Evolutionary conservation across 495 filamentous ascomycete genomes (phyloP).

Genomic region (Neurospora sp.): DNA sequence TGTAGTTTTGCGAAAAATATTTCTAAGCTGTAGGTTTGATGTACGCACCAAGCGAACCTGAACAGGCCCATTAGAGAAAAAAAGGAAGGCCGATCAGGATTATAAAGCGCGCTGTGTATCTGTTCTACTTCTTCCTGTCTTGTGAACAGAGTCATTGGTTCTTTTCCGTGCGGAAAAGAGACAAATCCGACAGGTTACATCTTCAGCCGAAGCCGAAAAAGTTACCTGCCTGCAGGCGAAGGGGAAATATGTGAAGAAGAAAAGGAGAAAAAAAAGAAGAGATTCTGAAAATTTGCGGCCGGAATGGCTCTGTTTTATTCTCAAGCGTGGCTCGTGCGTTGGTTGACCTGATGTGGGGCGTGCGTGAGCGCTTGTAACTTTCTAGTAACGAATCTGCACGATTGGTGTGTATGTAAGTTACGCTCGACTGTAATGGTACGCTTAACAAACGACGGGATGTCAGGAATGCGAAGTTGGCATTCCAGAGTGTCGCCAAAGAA

Average conservation of each 20-base stretch:
- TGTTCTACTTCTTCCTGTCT: constrained; percentile 24
- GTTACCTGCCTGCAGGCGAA: constrained; percentile 16
- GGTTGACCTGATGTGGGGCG: background rate
- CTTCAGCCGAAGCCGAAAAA: background rate
- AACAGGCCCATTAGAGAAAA: constrained; percentile 9
- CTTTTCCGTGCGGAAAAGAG: constrained; percentile 2
- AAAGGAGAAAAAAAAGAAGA: constrained; percentile 10
- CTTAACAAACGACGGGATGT: background rate
- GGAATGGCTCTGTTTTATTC: background rate
- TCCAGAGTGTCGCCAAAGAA: background rate
- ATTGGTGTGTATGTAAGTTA: background rate
- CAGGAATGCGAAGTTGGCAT: background rate
- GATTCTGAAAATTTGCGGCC: background rate
- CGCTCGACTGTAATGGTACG: background rate
- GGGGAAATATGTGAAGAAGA: constrained; percentile 25
- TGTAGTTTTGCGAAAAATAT: background rate
- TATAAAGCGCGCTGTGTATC: constrained; percentile 20
- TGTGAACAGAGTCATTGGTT: constrained; percentile 16
- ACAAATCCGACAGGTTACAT: background rate
- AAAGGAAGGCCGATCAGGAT: constrained; percentile 20
- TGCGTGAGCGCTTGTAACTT: background rate
- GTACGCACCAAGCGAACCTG: constrained; percentile 33
- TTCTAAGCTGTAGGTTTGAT: constrained; percentile 5
- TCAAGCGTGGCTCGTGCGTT: background rate
- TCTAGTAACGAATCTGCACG: background rate